These are phyloP conservation scores for Ascochyta rabiei DNA, from an alignment of 2,329 filamentous ascomycete species.

Conservation along the genomic window DNA sequence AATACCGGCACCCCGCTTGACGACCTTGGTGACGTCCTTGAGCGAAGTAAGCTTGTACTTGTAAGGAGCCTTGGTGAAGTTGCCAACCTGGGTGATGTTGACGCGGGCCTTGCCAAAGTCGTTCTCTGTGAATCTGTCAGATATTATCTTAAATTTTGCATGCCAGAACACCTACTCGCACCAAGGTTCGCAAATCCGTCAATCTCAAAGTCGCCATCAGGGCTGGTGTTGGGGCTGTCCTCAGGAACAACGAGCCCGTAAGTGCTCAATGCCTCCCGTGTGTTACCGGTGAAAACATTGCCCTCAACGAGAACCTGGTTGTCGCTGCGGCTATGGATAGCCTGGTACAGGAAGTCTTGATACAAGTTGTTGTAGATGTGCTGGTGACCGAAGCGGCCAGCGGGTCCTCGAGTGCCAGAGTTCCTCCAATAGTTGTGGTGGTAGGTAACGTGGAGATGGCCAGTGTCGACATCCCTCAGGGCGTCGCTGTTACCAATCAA, in stretches of 20 bases:
- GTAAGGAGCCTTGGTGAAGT: conserved; percentile 58
- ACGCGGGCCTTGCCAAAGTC: conserved; percentile 57
- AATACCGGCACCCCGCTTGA: conserved; percentile 55
- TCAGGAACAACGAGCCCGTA: conserved; percentile 62
- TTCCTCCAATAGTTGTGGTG: conserved; percentile 71
- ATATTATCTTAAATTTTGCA: not conserved
- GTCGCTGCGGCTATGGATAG: conserved; percentile 53
- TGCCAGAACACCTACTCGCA: conserved; percentile 51
- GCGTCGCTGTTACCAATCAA: conserved; percentile 65
- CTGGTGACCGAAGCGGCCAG: conserved; percentile 69
- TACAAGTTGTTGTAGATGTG: conserved; percentile 64
- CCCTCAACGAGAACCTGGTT: conserved; percentile 54
- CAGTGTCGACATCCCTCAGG: conserved; percentile 63
- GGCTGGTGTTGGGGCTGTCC: conserved; percentile 61
- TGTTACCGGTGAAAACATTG: conserved; percentile 57
- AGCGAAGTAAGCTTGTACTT: conserved; percentile 57
- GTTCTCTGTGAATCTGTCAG: conserved; percentile 43
- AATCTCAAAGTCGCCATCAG: conserved; percentile 60
- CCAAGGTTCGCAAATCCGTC: conserved; percentile 63
- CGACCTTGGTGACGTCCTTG: conserved; percentile 49
- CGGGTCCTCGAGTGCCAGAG: conserved; percentile 67
- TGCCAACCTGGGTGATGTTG: conserved; percentile 60
- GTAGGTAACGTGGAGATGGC: conserved; percentile 68
- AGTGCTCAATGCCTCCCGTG: conserved; percentile 58
- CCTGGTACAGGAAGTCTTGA: conserved; percentile 47